A percentile compares a stretch with the other conserved stretches of the same genome.
Conservation (phyloP, 768 basidiomycete species). For the Tylopilus balloui region DNA sequence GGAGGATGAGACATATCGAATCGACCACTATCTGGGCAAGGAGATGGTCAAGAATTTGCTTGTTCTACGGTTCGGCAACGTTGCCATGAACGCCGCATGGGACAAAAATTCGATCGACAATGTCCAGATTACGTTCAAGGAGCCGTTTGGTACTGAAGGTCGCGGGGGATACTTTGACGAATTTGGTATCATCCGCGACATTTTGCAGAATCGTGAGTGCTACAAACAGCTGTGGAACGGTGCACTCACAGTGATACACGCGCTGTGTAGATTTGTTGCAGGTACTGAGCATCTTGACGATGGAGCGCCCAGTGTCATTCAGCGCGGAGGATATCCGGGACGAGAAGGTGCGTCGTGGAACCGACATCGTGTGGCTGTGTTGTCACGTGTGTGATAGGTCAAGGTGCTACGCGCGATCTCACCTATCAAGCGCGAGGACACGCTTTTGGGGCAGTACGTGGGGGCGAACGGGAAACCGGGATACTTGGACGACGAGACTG, state of each 20-base stretch:
- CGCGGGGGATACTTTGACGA: slow-evolving; percentile 99
- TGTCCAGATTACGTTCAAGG: slow-evolving; percentile 99
- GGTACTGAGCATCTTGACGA: slow-evolving; percentile 90
- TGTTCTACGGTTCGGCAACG: slow-evolving; percentile 92
- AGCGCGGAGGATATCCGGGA: slow-evolving; percentile 96
- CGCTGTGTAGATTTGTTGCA: slow-evolving; percentile 78
- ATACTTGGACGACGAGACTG: slow-evolving; percentile 96
- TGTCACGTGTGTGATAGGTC: slow-evolving; percentile 51
- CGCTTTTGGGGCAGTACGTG: slow-evolving; percentile 93
- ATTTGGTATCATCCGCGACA: slow-evolving; percentile 97
- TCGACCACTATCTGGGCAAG: slow-evolving; percentile 99
- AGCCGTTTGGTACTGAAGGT: slow-evolving; percentile 99
- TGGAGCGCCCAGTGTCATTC: slow-evolving; percentile 98
- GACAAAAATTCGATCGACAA: slow-evolving; percentile 95
- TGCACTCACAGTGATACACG: slow-evolving; percentile 15
- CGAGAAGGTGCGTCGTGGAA: slow-evolving; percentile 70
- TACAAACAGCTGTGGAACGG: slow-evolving; percentile 4
- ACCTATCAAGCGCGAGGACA: slow-evolving; percentile 70
- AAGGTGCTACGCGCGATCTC: slow-evolving; percentile 93
- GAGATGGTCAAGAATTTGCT: slow-evolving; percentile 99
- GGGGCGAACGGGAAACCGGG: slow-evolving; percentile 90
- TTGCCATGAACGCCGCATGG: slow-evolving; percentile 84
- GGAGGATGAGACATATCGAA: slow-evolving; percentile 98
- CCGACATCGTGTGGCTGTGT: neutral
- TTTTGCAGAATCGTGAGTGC: slow-evolving; percentile 93